Evolutionary conservation across 2,329 filamentous ascomycete species (phyloP).

Genomic region (Botryotinia calthae): DNA sequence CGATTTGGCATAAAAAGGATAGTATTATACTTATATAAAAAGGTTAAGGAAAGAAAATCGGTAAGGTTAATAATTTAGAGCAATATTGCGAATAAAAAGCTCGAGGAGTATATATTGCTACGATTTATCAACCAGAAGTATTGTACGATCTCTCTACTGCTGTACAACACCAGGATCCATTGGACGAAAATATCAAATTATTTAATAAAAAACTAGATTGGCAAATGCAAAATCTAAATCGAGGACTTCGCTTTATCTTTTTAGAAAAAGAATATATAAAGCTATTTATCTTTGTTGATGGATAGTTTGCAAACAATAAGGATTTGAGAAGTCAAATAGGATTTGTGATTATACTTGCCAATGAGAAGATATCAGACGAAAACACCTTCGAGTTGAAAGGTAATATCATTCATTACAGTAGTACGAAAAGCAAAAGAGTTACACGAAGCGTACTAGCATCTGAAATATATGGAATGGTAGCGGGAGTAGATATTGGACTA

Average conservation of each 20-base stretch:
- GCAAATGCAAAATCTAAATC: slow-evolving; percentile 15
- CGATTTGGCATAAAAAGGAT: not conserved
- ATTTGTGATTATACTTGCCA: slow-evolving; percentile 26
- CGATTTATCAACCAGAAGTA: slow-evolving; percentile 17
- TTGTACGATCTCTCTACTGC: slow-evolving; percentile 5
- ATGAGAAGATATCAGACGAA: slow-evolving; percentile 13
- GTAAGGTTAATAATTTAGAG: not conserved
- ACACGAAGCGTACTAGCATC: slow-evolving; percentile 15
- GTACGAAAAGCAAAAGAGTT: slow-evolving; percentile 25
- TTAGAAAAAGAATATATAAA: slow-evolving; percentile 6
- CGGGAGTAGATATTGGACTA: too few relatives aligned
- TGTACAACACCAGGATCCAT: slow-evolving; percentile 10
- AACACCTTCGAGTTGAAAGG: slow-evolving; percentile 21
- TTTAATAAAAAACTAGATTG: slow-evolving; percentile 24
- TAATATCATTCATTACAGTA: slow-evolving; percentile 27
- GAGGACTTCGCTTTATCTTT: slow-evolving; percentile 9
- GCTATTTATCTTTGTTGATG: slow-evolving; percentile 2
- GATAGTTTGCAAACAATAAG: slow-evolving; percentile 27
- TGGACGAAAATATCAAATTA: not conserved
- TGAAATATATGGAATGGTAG: too few relatives aligned
- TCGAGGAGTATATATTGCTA: slow-evolving; percentile 8
- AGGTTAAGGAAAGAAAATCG: not conserved
- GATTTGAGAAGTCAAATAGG: slow-evolving; percentile 28
- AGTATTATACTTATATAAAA: not conserved
- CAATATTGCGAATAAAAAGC: slow-evolving; percentile 4